Evolutionary conservation across 2,329 filamentous ascomycete species (phyloP).

Genomic region (Aspergillus fumigatiaffinis): DNA sequence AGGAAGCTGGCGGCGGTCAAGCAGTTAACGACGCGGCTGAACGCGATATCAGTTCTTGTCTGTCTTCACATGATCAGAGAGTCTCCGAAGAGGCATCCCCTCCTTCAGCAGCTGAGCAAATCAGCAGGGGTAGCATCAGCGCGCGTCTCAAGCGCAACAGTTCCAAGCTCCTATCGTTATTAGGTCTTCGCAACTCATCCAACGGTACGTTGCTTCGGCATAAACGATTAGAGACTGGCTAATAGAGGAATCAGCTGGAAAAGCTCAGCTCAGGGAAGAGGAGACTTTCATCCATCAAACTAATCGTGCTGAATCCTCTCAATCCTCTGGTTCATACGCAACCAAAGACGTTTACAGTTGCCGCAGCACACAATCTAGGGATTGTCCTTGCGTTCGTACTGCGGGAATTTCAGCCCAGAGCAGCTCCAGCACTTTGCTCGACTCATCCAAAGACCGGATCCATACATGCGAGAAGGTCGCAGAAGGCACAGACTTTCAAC

Average conservation of each 20-base stretch:
- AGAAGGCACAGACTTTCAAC: background rate
- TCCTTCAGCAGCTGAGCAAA: constrained; percentile 7
- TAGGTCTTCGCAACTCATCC: constrained; percentile 27
- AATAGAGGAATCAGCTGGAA: background rate
- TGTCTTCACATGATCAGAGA: constrained; percentile 7
- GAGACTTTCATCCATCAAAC: background rate
- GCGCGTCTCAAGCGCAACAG: constrained; percentile 31
- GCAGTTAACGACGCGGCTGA: background rate
- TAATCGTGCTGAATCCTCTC: background rate
- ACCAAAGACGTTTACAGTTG: background rate
- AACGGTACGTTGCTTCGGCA: constrained; percentile 16
- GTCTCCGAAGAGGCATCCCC: constrained; percentile 27
- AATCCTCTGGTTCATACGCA: background rate
- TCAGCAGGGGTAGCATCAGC: constrained; percentile 25
- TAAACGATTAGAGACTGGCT: background rate
- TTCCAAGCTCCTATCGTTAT: constrained; percentile 34
- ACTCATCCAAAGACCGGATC: background rate
- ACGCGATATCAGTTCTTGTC: background rate
- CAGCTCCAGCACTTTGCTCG: background rate
- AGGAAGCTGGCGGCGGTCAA: background rate
- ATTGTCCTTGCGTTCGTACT: background rate
- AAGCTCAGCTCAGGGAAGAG: background rate
- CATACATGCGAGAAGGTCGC: background rate
- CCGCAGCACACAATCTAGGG: background rate
- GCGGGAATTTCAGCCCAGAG: background rate